Conservation (phyloP, 768 basidiomycete species). For the Pleurotus ostreatus region DNA sequence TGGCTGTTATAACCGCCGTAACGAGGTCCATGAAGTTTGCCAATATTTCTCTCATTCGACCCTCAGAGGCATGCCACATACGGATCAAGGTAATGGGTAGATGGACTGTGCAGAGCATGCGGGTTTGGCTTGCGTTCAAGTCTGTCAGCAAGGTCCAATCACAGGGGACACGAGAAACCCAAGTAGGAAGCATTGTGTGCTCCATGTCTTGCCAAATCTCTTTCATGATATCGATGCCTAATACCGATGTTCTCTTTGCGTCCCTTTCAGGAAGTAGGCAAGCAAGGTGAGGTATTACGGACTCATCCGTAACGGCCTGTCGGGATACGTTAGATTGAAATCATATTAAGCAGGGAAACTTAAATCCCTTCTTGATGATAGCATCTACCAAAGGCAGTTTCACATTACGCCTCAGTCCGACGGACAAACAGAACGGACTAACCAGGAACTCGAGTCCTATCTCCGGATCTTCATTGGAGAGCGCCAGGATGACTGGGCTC, state of each 20-base stretch:
- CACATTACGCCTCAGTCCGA: not conserved
- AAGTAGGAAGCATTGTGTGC: slow-evolving; percentile 22
- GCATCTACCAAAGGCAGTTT: not conserved
- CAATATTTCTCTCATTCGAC: slow-evolving; percentile 17
- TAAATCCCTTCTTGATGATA: not conserved
- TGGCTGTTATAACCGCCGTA: slow-evolving; percentile 17
- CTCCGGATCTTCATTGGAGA: too few relatives aligned
- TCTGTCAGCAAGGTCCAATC: slow-evolving; percentile 23
- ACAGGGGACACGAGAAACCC: slow-evolving; percentile 25
- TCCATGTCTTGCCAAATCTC: slow-evolving; percentile 26
- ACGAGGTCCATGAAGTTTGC: slow-evolving; percentile 26
- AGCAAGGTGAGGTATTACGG: not conserved
- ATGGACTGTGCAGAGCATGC: slow-evolving; percentile 23
- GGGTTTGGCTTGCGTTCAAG: slow-evolving; percentile 26
- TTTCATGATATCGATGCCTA: slow-evolving; percentile 25
- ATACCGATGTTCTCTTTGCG: slow-evolving; percentile 10
- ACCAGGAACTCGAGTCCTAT: too few relatives aligned
- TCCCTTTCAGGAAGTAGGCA: not conserved
- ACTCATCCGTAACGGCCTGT: not conserved
- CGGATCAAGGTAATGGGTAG: slow-evolving; percentile 24
- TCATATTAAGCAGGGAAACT: not conserved
- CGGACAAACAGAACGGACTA: too few relatives aligned
- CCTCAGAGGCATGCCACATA: slow-evolving; percentile 15
- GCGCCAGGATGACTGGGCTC: too few relatives aligned
- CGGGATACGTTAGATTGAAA: not conserved